phyloP scores from a whole-genome alignment of 176 grass and related monocot species.

The Cenchrus americanus region DNA sequence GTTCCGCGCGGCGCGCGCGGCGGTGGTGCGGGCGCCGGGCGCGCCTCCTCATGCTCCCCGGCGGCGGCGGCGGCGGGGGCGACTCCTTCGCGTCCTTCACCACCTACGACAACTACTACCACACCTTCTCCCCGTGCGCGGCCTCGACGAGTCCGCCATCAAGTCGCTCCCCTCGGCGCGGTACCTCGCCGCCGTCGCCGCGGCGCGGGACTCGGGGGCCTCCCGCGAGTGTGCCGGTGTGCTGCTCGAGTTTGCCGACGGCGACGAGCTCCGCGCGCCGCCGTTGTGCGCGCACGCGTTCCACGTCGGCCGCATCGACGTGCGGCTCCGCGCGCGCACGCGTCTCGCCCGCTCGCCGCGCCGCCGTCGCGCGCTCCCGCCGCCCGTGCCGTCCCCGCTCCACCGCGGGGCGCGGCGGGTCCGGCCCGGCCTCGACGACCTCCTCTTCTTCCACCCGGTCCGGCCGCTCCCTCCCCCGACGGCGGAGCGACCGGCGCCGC shows the following conservation, averaged over 20 bases:
- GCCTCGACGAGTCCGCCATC: conserved; percentile 80
- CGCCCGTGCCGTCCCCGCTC: conserved; percentile 41
- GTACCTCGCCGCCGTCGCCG: conserved; percentile 50
- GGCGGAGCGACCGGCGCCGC: not conserved
- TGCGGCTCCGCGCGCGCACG: conserved; percentile 88
- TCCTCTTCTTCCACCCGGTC: conserved; percentile 68
- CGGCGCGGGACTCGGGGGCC: conserved; percentile 39
- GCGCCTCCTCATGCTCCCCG: conserved; percentile 50
- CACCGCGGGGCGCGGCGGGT: conserved; percentile 52
- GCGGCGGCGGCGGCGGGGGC: conserved; percentile 7
- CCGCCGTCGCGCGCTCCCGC: conserved; percentile 57
- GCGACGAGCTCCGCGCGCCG: conserved; percentile 76
- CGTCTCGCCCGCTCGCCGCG: conserved; percentile 80
- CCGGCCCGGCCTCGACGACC: conserved; percentile 77
- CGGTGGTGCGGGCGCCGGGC: conserved; percentile 43
- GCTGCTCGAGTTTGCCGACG: conserved; percentile 92
- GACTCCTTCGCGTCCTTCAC: conserved; percentile 51
- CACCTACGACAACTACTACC: conserved; percentile 60
- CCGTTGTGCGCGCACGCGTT: conserved; percentile 89
- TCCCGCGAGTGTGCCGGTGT: conserved; percentile 81
- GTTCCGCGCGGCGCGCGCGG: conserved; percentile 46
- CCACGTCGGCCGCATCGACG: conserved; percentile 91
- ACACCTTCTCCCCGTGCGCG: conserved; percentile 72
- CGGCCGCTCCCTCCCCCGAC: not conserved
- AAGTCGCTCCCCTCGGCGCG: conserved; percentile 78